Percentiles rank a stretch among this genome's conserved stretches.
These are phyloP conservation scores for Seminavis robusta DNA, from an alignment of 108 stramenopile genomes.

Conservation along the genomic window DNA sequence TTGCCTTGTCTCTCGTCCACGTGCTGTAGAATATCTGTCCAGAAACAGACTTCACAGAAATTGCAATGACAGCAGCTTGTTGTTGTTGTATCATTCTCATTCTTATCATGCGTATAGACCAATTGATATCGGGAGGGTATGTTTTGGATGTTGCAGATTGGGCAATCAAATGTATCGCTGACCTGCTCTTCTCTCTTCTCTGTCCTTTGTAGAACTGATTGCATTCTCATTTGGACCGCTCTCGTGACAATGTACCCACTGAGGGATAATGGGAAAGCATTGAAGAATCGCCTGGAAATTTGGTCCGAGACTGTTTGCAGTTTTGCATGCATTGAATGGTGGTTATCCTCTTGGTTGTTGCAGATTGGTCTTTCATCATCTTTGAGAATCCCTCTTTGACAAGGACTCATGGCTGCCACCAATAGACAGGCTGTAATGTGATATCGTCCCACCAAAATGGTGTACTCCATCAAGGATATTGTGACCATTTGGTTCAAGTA, in stretches of 20 bases:
- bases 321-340: constrained; percentile 23
- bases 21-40: constrained; percentile 48
- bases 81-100: neutral
- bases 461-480: constrained; percentile 70
- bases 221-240: constrained; percentile 48
- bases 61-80: constrained; percentile 29
- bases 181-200: neutral
- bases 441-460: constrained; percentile 57
- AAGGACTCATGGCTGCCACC: constrained; percentile 65
- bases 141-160: constrained; percentile 8
- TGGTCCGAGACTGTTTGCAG: too few species aligned
- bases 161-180: neutral
- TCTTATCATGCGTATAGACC: neutral
- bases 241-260: constrained; percentile 57
- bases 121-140: neutral
- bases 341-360: neutral
- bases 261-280: constrained; percentile 52
- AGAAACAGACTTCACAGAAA: constrained; percentile 64
- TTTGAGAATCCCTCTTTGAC: constrained; percentile 16
- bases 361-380: neutral
- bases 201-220: neutral
- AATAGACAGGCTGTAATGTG: constrained; percentile 53
- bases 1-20: constrained; percentile 36
- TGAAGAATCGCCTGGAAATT: constrained; percentile 49
- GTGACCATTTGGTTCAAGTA: too few species aligned